A percentile compares a stretch with the other conserved stretches of the same genome.
Conservation (phyloP, 2,329 filamentous ascomycete species). For the Claviceps pazoutovae region DNA sequence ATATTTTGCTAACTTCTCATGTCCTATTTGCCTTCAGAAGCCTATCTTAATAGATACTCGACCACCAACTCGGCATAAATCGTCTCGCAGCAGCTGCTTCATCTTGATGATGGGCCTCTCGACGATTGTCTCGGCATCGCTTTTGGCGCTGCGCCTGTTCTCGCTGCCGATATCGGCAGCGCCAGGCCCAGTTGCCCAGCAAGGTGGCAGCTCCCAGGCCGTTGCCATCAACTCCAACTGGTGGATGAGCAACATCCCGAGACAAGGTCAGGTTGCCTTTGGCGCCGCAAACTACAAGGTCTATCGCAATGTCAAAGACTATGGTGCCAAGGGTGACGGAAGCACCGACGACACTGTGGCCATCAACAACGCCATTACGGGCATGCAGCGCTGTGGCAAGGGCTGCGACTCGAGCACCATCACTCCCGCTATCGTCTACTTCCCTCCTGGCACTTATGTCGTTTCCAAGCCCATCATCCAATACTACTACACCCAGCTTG, state of each 20-base stretch:
- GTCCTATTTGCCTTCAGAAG: neutral
- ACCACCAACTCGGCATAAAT: neutral
- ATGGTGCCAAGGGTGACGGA: constrained; percentile 54
- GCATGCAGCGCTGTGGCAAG: constrained; percentile 65
- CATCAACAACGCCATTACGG: constrained; percentile 71
- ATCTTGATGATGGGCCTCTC: constrained; percentile 30
- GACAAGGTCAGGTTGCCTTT: constrained; percentile 56
- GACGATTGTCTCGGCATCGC: constrained; percentile 25
- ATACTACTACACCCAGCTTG: constrained; percentile 86
- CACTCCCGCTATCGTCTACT: constrained; percentile 81
- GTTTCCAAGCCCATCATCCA: constrained; percentile 69
- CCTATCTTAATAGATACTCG: neutral
- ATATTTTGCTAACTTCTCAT: neutral
- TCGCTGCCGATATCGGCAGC: constrained; percentile 20
- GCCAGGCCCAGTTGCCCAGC: constrained; percentile 10
- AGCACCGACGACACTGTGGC: constrained; percentile 71
- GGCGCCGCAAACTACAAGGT: constrained; percentile 44
- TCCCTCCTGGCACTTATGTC: constrained; percentile 75
- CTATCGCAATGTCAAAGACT: constrained; percentile 66
- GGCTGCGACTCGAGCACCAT: constrained; percentile 73
- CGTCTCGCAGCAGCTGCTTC: constrained; percentile 15
- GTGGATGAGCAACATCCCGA: constrained; percentile 59
- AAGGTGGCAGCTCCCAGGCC: constrained; percentile 7
- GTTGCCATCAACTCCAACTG: constrained; percentile 33
- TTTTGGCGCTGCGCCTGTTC: constrained; percentile 30